Conservation (phyloP, 768 basidiomycete genomes). For the Termitomyces sp. region DNA sequence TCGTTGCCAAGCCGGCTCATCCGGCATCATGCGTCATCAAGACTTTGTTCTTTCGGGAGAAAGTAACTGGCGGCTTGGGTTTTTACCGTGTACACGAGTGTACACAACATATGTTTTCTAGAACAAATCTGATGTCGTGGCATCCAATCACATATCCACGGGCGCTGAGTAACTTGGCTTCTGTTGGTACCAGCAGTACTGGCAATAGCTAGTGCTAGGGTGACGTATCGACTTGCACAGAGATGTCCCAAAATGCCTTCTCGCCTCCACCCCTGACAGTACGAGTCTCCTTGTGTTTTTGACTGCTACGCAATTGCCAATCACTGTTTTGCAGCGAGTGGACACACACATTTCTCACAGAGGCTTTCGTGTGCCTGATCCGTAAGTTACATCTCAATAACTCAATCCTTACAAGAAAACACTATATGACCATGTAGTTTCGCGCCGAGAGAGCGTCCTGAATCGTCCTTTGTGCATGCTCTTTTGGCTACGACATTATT, state of each 20-base stretch:
- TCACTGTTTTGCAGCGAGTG: constrained; percentile 14
- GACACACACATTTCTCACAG: constrained; percentile 24
- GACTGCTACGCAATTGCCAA: not conserved
- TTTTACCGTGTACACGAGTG: not conserved
- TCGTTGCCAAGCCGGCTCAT: no score
- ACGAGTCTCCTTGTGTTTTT: not conserved
- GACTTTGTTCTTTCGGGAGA: not conserved
- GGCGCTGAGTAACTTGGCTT: not conserved
- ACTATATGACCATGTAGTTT: constrained; percentile 19
- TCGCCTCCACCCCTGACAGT: constrained; percentile 4
- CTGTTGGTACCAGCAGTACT: not conserved
- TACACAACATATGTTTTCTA: not conserved
- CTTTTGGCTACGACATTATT: constrained; percentile 40
- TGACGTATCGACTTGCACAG: not conserved
- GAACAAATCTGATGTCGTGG: not conserved
- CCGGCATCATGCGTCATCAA: not conserved
- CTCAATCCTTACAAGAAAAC: not conserved
- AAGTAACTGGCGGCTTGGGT: not conserved
- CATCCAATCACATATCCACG: no score
- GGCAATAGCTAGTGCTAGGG: not conserved
- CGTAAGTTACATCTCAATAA: constrained; percentile 20
- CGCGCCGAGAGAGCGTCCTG: constrained; percentile 30
- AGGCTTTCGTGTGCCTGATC: constrained; percentile 33
- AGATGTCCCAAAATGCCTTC: not conserved
- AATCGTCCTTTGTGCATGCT: constrained; percentile 32